Base-by-base conservation (phyloP, 768 basidiomycete genomes). In the Tylopilus balloui region DNA sequence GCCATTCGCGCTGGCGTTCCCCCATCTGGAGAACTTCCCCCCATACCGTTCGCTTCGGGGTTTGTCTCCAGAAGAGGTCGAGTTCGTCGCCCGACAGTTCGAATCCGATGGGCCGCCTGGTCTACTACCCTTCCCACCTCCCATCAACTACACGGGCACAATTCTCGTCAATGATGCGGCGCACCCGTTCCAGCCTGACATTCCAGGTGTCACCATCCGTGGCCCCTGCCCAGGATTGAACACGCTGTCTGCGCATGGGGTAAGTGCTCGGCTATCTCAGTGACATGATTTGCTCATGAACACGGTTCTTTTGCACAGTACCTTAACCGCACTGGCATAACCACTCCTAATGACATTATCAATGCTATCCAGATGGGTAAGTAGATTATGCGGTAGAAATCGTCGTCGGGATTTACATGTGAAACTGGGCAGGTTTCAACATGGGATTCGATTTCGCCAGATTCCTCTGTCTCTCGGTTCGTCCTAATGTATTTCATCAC, bases 221-320 rank as follows among this genome's bases (percentile, higher is more conserved):
- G 60, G 61, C 11, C 58, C 61, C 4, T 62, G 52, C 37, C 58
- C 60, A 0, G 60, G 61, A 37, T 37, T 61, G 47, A 63, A 62
- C 25, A 63, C 62, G 9, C 45, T 62, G 2, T 53, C 62, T 4
- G 50, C 58, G 53, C 61, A 62, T 2, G 61, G 61, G 12, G 61
- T 61, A 15, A 43, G 61, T 37, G 10, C 39, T 24, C 17, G 4
- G 20, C 19, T 0, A 25, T 20, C 3, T 47, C 31, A 8, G 17
- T 19, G 29, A 29, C 6, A 1, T 6, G 1, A 14, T 43, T 38
- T 31, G 17, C 24, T 2, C 2, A 32, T 29, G 9, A 17, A 45
- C 20, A 4, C 35, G 34, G 2, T 17, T 46, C n/a, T n/a, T n/a
- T n/a, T 41, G 10, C 6, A 27, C 39, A 60, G 58, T 63, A 63